Evolutionary conservation across 805 yeast species (phyloP).

Genomic region (Candida montana): DNA sequence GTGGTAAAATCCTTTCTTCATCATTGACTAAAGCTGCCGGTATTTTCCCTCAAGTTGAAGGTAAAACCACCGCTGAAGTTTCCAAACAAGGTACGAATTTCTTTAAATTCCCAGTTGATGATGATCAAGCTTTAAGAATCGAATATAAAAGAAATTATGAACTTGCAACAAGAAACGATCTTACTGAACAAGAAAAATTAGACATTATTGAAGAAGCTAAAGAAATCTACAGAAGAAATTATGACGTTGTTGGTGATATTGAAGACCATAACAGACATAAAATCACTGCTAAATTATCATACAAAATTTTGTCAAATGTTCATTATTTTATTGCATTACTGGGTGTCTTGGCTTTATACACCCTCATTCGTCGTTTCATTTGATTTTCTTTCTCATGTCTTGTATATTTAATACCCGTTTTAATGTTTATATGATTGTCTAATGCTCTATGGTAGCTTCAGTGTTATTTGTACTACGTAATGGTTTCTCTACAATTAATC

Average conservation of each 20-base stretch:
- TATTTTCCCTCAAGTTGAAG: constrained; percentile 68
- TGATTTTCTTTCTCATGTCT: constrained; percentile 9
- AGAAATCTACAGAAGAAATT: constrained; percentile 60
- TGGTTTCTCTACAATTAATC: no score
- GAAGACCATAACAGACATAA: constrained; percentile 58
- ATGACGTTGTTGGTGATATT: constrained; percentile 56
- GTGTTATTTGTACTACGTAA: no score
- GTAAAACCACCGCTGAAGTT: constrained; percentile 59
- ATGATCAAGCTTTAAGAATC: constrained; percentile 59
- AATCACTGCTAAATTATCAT: constrained; percentile 49
- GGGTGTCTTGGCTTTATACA: constrained; percentile 29
- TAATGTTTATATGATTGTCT: not conserved
- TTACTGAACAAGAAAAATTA: constrained; percentile 65
- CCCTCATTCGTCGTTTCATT: constrained; percentile 29
- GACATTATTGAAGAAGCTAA: constrained; percentile 65
- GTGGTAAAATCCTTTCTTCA: constrained; percentile 74
- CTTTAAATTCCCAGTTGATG: constrained; percentile 63
- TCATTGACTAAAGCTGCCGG: constrained; percentile 62
- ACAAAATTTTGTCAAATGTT: constrained; percentile 47
- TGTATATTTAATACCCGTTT: not conserved
- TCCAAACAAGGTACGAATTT: constrained; percentile 61
- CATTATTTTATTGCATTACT: constrained; percentile 38
- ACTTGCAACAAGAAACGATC: constrained; percentile 62
- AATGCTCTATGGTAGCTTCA: no score
- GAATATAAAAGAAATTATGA: constrained; percentile 73